Conservation (phyloP, 2,329 filamentous ascomycete species). For the Aspergillus sp. region DNA sequence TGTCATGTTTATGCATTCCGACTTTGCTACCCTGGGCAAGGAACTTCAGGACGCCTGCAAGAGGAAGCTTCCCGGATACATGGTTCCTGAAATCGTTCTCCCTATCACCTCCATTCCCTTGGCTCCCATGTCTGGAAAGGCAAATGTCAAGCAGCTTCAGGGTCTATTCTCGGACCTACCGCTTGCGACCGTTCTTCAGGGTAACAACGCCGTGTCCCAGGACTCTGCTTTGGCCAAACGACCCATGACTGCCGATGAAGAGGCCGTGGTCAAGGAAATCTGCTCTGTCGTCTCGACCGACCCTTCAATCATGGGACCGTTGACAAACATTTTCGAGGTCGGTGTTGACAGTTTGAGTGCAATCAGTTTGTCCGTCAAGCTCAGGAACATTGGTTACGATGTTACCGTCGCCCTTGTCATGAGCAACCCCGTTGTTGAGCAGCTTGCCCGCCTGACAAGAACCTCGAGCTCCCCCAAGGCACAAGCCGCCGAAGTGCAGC, state of each 20-base stretch:
- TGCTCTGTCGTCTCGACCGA: constrained; percentile 16
- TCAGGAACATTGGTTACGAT: constrained; percentile 29
- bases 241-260: constrained; percentile 18
- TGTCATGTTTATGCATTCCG: constrained; percentile 13
- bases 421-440: constrained; percentile 28
- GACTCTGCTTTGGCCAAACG: constrained; percentile 5
- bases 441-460: constrained; percentile 24
- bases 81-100: constrained; percentile 23
- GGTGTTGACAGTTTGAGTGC: constrained; percentile 35
- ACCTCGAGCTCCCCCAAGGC: constrained; percentile 1
- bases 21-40: constrained; percentile 13
- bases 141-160: constrained; percentile 26
- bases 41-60: constrained; percentile 21
- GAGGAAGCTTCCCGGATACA: constrained; percentile 20
- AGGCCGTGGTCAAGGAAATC: constrained; percentile 19
- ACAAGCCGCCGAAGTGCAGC: constrained; percentile 1
- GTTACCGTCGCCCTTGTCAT: constrained; percentile 31
- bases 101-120: constrained; percentile 22
- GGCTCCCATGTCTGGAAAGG: constrained; percentile 27
- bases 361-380: constrained; percentile 30
- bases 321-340: constrained; percentile 33
- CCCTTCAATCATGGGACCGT: constrained; percentile 9
- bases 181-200: constrained; percentile 17
- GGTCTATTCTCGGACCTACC: constrained; percentile 22
- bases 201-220: constrained; percentile 5